Evolutionary conservation across 2,329 filamentous ascomycete genomes (phyloP).

Genomic region (Phyllosticta citriasiana): DNA sequence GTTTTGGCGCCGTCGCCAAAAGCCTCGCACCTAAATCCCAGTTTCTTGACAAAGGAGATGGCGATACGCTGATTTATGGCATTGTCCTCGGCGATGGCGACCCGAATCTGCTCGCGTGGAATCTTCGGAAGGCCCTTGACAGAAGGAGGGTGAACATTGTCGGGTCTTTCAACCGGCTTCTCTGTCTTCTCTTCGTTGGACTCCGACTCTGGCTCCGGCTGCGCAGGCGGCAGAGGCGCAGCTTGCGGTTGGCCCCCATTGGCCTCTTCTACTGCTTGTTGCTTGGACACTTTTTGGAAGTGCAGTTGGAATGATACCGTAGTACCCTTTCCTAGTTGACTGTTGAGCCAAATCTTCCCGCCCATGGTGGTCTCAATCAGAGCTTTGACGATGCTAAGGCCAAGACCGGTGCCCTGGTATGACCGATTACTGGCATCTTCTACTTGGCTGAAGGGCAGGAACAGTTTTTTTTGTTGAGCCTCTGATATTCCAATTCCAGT

Average conservation of each 20-base stretch:
- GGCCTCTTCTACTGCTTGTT: constrained; percentile 39
- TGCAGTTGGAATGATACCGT: constrained; percentile 70
- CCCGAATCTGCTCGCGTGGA: constrained; percentile 65
- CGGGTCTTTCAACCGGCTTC: constrained; percentile 28
- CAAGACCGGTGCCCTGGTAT: constrained; percentile 84
- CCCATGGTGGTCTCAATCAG: constrained; percentile 89
- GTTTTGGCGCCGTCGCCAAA: constrained; percentile 86
- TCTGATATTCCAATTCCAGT: constrained; percentile 86
- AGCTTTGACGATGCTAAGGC: constrained; percentile 88
- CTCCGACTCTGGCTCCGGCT: neutral
- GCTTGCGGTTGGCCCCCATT: constrained; percentile 39
- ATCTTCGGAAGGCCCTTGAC: constrained; percentile 60
- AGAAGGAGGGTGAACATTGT: constrained; percentile 24
- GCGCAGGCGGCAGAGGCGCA: neutral
- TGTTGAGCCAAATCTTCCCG: constrained; percentile 74
- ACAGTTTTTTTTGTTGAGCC: constrained; percentile 73
- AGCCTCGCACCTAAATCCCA: constrained; percentile 79
- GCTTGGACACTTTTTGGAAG: constrained; percentile 69
- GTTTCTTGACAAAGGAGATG: constrained; percentile 75
- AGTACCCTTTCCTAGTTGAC: constrained; percentile 60
- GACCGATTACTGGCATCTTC: constrained; percentile 83
- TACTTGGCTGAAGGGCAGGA: constrained; percentile 86
- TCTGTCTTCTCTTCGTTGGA: constrained; percentile 30
- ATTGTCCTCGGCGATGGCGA: constrained; percentile 94
- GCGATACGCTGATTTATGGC: constrained; percentile 91